Percentiles rank a stretch among this genome's conserved stretches.
Evolutionary conservation across 140 eudicot genomes (phyloP).

Genomic region (Stevia rebaudiana): DNA sequence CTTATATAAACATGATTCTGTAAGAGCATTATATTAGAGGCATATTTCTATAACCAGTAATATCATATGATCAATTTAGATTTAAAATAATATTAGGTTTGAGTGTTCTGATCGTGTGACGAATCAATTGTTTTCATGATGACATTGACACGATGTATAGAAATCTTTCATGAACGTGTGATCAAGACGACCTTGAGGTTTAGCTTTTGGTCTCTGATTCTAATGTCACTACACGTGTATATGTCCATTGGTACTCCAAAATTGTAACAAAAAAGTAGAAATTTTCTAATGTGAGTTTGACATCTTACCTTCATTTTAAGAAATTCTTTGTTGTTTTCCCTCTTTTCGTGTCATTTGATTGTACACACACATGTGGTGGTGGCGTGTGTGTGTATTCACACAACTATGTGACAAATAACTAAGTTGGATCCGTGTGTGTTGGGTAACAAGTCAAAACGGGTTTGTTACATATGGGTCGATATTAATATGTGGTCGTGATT

Average conservation of each 20-base stretch:
- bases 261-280: background rate
- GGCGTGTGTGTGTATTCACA: constrained; percentile 1
- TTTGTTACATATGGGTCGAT: background rate
- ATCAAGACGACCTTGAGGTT: background rate
- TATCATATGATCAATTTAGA: background rate
- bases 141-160: constrained; percentile 1
- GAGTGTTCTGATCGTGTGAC: background rate
- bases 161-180: constrained; percentile 3
- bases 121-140: constrained; percentile 9
- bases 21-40: constrained; percentile 6
- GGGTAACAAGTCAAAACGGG: background rate
- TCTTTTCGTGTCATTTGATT: background rate
- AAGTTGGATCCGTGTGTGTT: background rate
- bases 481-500: no score
- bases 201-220: constrained; percentile 6
- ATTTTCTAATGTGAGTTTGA: constrained; percentile 7
- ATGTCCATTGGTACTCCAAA: constrained; percentile 5
- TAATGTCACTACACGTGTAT: constrained; percentile 7
- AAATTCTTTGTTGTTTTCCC: constrained; percentile 2
- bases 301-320: constrained; percentile 6
- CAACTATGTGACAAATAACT: background rate
- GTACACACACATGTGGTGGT: background rate
- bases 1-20: background rate
- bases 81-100: background rate
- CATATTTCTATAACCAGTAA: background rate